Evolutionary conservation across 1,284 basidiomycete species (phyloP), one percentile per base, ranked within the genome.

Genomic region (Microbotryomycetes sp.): DNA sequence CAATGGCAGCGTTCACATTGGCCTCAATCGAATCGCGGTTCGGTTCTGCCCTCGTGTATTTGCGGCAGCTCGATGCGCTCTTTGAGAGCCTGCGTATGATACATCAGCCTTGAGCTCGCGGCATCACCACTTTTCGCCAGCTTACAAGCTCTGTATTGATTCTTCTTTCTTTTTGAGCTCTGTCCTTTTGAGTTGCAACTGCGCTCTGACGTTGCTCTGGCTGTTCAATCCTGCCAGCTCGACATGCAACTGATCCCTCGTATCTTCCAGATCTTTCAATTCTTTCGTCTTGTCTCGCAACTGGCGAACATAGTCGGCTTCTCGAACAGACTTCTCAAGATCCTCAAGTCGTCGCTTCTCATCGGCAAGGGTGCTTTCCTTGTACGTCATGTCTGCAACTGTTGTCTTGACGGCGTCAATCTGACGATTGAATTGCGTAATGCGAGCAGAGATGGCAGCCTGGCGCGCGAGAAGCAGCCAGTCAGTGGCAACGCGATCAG

Each of bases 201-300:
- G 86, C 1, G 92, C 91, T 45, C 93, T 81, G 1, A 84, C 79
- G 64, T 93, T 89, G 0, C 89, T 86, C 73, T 97, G 91, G 45
- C 83, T 74, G 71, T 86, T 91, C 61, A 97, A 76, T 1, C 80
- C 76, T 31, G 83, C 81, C 51, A 94, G 79, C 69, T 97, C 92
- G 0, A 76, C 69, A 60, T 85, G 89, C 58, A 92, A 76, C 26
- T 77, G 76, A 30, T 94, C 91, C 27, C 88, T 80, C 54, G 79
- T 79, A 28, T 83, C 82, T 67, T 97, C 91, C 61, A 90, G 78
- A 30, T 74, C 73, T 30, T 85, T 80, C 24, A 81, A 78, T 59
- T 82, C 81, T 5, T 78, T 74, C 0, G 77, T 77, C 58, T 85
- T 83, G 56, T 85, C 82, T 1, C 78, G 76, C n/a, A 96, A 75